A percentile compares a stretch with the other conserved stretches of the same genome.
Evolutionary conservation across 441 rosid species (phyloP).

Genomic region (Erodium chrysanthum): DNA sequence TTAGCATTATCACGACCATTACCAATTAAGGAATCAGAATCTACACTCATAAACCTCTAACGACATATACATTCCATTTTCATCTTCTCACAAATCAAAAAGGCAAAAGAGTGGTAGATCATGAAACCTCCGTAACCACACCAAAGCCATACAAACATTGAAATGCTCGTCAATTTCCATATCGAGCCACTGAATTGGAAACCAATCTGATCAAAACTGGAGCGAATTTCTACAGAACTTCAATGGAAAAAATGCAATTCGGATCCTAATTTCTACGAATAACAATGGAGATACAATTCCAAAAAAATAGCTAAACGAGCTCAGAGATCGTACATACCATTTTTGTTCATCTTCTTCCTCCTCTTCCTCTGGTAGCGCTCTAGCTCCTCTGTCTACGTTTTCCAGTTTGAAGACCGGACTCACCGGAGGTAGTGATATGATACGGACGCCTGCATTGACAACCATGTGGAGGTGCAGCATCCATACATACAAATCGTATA

Average conservation of each 20-base stretch:
- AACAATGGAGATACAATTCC: neutral
- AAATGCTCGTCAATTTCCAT: neutral
- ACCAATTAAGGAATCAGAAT: conserved; percentile 1
- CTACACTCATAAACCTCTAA: neutral
- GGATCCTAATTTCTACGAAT: neutral
- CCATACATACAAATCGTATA: neutral
- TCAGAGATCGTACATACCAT: conserved; percentile 2
- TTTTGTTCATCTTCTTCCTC: conserved; percentile 4
- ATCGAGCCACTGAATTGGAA: neutral
- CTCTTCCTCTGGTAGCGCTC: conserved; percentile 3
- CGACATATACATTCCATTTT: neutral
- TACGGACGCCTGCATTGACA: neutral
- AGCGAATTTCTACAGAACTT: neutral
- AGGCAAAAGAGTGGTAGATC: neutral
- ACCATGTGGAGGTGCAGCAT: conserved; percentile 2
- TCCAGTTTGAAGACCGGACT: conserved; percentile 9
- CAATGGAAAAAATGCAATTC: neutral
- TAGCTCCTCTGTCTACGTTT: neutral
- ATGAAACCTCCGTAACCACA: neutral
- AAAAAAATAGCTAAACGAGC: neutral
- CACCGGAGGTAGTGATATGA: conserved; percentile 5
- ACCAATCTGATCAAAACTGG: conserved; percentile 3
- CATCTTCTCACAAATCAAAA: neutral
- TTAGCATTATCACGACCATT: neutral
- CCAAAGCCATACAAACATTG: neutral